Evolutionary conservation across 352 stramenopile genomes (phyloP), one percentile per base, ranked within the genome.

Genomic region (Globisporangium mamillatum): DNA sequence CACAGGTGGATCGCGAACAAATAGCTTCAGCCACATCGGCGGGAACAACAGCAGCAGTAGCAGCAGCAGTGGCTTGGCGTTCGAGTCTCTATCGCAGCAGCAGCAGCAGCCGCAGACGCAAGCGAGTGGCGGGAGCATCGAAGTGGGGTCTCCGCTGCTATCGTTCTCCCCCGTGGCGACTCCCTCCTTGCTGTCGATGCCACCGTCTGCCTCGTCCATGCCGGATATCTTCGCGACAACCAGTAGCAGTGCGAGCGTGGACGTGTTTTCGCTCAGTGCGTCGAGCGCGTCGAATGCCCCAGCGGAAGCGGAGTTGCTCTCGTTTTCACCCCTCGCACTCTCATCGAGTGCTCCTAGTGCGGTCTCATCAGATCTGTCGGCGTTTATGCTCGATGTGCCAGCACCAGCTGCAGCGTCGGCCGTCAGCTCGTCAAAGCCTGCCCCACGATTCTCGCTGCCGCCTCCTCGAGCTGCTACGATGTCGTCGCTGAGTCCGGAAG

Each of bases 141-240:
- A 24, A 3, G 48, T 66, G 0, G 67, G 46, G 2, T 78, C 73
- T 7, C 76, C 71, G 41, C 55, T 85, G 18, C 67, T 87, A 63
- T 72, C 68, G 8, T 85, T 87, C 58, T 85, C 77, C 12, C 77
- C 79, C 50, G n/a, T 81, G 12, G 70, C 46, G 48, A 66, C 60
- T 34, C 24, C 25, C 10, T 50, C 70, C 44, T 61, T 38, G 27
- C 54, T 63, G 9, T 68, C 70, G 4, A 59, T 64, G 29, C 62
- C 68, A 8, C 60, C 76, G 6, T 74, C 77, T 29, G 71, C 71
- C 1, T 29, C 25, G 48, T 66, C 52, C 4, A 27, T 63, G 9
- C 53, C 38, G 16, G 52, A 55, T 41, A 56, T 64, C 38, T 59
- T 69, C 44, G 59, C 59, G 20, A 38, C 29, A 18, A 29, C 22